Evolutionary conservation across 2,329 filamentous ascomycete species (phyloP), one percentile per base, ranked within the genome.

Genomic region (Clonostachys rhizophaga): DNA sequence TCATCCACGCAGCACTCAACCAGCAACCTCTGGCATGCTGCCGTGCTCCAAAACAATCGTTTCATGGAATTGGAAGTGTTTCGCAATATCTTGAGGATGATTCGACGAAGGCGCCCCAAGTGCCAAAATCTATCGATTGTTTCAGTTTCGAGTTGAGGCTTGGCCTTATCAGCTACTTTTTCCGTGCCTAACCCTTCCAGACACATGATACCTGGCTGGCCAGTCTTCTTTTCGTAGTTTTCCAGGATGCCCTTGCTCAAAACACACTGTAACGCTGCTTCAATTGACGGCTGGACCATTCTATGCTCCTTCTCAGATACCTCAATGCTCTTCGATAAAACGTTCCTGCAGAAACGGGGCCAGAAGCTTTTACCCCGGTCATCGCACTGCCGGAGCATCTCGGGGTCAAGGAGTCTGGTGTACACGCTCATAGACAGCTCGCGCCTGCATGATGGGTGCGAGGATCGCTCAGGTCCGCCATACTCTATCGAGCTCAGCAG

Each of bases 321-420:
- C 14, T n/a, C 7, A 11, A 18, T n/a, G 36, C 7, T n/a, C 11
- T 39, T n/a, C 36, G 17, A n/a, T 7, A 39, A n/a, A 8, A 39
- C 36, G 11, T 39, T 18, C 36, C 36, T n/a, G 35, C 35, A 36
- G 35, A 47, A 48, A 12, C 48, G 37, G 34, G 43, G 12, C 50
- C 47, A 52, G n/a, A 49, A 34, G 35, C 50, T 39, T 16, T 18
- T 18, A 10, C 43, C 48, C 6, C 24, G 14, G 9, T 34, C 11
- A 37, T 49, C 46, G 34, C 30, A 34, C 5, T 18, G 42, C 10
- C 34, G n/a, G 11, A 47, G 18, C 20, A 40, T 42, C 17, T 43
- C 45, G 6, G 42, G 20, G 3, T 18, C 48, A 20, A 50, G 24
- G 40, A 50, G 40, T 17, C 44, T 24, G 18, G 16, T 20, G 5